Conservation (phyloP, 2,329 filamentous ascomycete species). For the Fusarium austroafricanum region DNA sequence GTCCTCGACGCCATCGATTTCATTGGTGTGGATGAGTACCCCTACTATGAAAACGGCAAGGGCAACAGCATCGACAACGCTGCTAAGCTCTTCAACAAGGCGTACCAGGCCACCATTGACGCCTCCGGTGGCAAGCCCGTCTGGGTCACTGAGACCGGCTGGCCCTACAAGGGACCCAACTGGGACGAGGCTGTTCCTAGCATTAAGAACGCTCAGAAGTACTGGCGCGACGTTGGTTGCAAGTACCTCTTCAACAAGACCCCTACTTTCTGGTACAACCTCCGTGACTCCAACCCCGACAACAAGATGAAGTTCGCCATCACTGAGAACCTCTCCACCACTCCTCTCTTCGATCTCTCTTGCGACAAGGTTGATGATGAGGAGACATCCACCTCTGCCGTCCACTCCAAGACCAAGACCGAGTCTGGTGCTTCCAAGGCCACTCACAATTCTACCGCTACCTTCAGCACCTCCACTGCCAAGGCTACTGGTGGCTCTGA, state of each 20-base stretch:
- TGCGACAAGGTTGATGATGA: conserved; percentile 57
- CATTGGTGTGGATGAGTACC: conserved; percentile 73
- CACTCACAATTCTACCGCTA: conserved; percentile 52
- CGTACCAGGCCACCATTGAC: conserved; percentile 57
- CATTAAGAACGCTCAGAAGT: conserved; percentile 69
- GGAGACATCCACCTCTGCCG: conserved; percentile 28
- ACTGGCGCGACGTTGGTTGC: conserved; percentile 73
- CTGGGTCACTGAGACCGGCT: conserved; percentile 74
- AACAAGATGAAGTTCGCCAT: conserved; percentile 70
- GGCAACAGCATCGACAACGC: conserved; percentile 67
- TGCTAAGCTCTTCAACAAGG: conserved; percentile 64
- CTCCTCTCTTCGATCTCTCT: conserved; percentile 63
- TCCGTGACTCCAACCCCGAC: conserved; percentile 70
- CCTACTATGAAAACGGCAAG: conserved; percentile 71
- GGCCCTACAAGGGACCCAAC: conserved; percentile 67
- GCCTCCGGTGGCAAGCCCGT: conserved; percentile 65
- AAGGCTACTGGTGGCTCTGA: conserved; percentile 62
- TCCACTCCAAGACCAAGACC: conserved; percentile 41
- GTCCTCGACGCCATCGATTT: conserved; percentile 74
- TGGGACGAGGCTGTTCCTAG: conserved; percentile 67
- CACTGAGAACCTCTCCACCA: conserved; percentile 64
- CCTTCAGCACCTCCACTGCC: conserved; percentile 52
- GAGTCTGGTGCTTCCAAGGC: conserved; percentile 18
- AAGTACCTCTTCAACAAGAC: conserved; percentile 65
- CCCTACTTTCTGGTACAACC: conserved; percentile 71